phyloP scores from a whole-genome alignment of 106 monocot species.

The Dioscorea zingiberensis region DNA sequence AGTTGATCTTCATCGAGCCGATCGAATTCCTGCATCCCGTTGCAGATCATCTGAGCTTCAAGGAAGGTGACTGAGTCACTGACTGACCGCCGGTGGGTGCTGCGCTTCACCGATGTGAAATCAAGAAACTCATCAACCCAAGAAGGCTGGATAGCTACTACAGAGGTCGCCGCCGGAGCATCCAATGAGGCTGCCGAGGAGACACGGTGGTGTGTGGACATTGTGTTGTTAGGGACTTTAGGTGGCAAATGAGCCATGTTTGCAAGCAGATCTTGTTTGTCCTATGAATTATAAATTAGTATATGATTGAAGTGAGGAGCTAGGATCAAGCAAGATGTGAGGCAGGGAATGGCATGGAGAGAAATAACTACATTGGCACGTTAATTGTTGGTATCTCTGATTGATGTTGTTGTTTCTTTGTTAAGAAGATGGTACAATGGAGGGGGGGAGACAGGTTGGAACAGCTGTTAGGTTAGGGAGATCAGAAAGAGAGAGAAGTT shows the following conservation, averaged over 20 bases:
- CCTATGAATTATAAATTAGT: too few relatives aligned
- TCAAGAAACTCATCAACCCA: slow-evolving; percentile 91
- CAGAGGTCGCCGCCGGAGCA: neutral
- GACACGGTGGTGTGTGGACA: slow-evolving; percentile 29
- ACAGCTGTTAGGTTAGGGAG: slow-evolving; percentile 15
- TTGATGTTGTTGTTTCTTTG: too few relatives aligned
- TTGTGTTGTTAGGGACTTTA: slow-evolving; percentile 43
- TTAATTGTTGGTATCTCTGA: too few relatives aligned
- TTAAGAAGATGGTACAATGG: slow-evolving; percentile 3
- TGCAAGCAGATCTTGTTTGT: too few relatives aligned
- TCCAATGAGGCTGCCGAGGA: slow-evolving; percentile 14
- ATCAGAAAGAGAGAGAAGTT: slow-evolving; percentile 5
- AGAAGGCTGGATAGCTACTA: slow-evolving; percentile 16
- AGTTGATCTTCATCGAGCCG: slow-evolving; percentile 79
- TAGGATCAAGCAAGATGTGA: too few relatives aligned
- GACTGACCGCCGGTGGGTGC: slow-evolving; percentile 54
- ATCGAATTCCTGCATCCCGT: slow-evolving; percentile 56
- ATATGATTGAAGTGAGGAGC: too few relatives aligned
- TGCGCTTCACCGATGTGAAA: slow-evolving; percentile 62
- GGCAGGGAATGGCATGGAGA: too few relatives aligned
- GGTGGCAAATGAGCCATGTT: slow-evolving; percentile 84
- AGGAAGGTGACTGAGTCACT: slow-evolving; percentile 80
- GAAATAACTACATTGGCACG: too few relatives aligned
- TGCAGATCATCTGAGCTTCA: slow-evolving; percentile 24
- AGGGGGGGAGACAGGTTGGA: slow-evolving; percentile 37